These are phyloP conservation scores for Dothideomycetes sp. DNA, from an alignment of 2,329 filamentous ascomycete genomes.

Conservation along the genomic window DNA sequence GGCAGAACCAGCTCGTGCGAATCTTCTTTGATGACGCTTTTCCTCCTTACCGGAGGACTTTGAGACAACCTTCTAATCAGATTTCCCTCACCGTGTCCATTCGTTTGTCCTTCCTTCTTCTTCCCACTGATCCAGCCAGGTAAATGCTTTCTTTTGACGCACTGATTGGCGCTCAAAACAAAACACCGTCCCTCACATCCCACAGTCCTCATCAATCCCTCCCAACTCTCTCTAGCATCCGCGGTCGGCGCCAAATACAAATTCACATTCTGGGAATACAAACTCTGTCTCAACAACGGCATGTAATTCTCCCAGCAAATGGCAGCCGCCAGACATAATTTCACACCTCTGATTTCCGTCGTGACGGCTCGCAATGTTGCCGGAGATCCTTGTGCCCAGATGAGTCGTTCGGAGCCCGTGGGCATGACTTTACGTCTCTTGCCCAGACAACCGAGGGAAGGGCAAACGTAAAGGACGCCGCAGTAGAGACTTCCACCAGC, in stretches of 20 bases:
- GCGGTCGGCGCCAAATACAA: slow-evolving; percentile 86
- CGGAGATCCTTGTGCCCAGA: slow-evolving; percentile 82
- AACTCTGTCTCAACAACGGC: slow-evolving; percentile 71
- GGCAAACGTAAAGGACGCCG: slow-evolving; percentile 71
- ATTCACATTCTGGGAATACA: slow-evolving; percentile 88
- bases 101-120: neutral
- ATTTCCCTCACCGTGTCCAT: slow-evolving; percentile 25
- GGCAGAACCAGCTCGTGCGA: slow-evolving; percentile 47
- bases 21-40: slow-evolving; percentile 32
- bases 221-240: slow-evolving; percentile 75
- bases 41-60: slow-evolving; percentile 8
- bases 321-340: slow-evolving; percentile 71
- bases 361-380: slow-evolving; percentile 70
- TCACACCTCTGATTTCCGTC: slow-evolving; percentile 68
- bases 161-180: slow-evolving; percentile 80
- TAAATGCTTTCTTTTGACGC: slow-evolving; percentile 51
- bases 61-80: slow-evolving; percentile 35
- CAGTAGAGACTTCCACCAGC: slow-evolving; percentile 80
- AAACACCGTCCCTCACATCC: slow-evolving; percentile 76
- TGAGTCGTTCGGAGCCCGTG: slow-evolving; percentile 71
- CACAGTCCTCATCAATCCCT: slow-evolving; percentile 70
- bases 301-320: slow-evolving; percentile 99
- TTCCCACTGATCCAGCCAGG: slow-evolving; percentile 46
- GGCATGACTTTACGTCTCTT: slow-evolving; percentile 93
- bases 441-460: slow-evolving; percentile 60